These are phyloP conservation scores for Trypanosoma theileri DNA, from an alignment of 208 protist species.

Conservation along the genomic window DNA sequence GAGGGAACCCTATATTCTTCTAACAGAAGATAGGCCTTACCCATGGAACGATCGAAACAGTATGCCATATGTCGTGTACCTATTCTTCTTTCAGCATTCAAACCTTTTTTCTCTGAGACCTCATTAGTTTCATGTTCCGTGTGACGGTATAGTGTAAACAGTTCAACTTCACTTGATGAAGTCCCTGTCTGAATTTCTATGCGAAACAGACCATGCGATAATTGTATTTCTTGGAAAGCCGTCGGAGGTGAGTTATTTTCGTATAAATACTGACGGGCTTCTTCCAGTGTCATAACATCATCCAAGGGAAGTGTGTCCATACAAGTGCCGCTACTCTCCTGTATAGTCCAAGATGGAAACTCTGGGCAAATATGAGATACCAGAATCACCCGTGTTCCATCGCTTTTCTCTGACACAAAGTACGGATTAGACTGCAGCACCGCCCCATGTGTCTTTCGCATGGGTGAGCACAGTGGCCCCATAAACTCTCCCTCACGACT, in stretches of 20 bases:
- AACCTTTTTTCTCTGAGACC: neutral
- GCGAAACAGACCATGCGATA: constrained; percentile 13
- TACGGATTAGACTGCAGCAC: constrained; percentile 35
- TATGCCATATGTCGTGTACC: constrained; percentile 30
- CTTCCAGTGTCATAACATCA: constrained; percentile 25
- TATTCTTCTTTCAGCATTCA: constrained; percentile 17
- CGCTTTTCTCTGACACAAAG: constrained; percentile 79
- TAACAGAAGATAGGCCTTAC: constrained; percentile 50
- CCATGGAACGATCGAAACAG: constrained; percentile 62
- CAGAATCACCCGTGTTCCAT: constrained; percentile 67
- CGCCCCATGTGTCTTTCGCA: constrained; percentile 49
- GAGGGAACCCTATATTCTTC: constrained; percentile 29
- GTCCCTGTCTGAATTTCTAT: neutral
- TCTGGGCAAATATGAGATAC: constrained; percentile 27
- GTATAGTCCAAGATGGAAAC: constrained; percentile 50
- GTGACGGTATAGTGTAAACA: too few relatives aligned
- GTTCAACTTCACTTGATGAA: neutral
- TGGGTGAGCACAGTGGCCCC: constrained; percentile 71
- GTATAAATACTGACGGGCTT: constrained; percentile 5
- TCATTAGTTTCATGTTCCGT: neutral
- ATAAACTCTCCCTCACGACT: constrained; percentile 46
- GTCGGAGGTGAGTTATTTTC: neutral
- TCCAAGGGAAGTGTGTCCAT: constrained; percentile 1
- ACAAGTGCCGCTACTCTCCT: neutral
- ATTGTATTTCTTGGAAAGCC: neutral